phyloP scores from a whole-genome alignment of 2,329 filamentous ascomycete genomes.

The Verticillium albo-atrum region DNA sequence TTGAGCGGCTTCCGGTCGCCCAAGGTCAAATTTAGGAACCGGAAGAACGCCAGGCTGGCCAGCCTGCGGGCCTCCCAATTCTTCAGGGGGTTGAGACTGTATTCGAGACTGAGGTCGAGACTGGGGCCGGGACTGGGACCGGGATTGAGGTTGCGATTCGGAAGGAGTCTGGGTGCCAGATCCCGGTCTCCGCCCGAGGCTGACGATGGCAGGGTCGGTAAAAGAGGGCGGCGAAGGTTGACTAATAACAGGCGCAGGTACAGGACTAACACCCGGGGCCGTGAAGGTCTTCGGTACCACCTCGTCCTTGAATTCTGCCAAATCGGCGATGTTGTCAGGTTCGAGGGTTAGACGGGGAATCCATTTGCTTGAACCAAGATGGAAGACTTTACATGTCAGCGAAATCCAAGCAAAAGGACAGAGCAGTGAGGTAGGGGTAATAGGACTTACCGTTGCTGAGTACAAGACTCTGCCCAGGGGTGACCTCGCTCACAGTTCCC shows the following conservation, averaged over 20 bases:
- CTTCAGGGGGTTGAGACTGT: constrained; percentile 13
- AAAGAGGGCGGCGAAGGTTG: constrained; percentile 43
- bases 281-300: constrained; percentile 20
- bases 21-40: neutral
- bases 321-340: constrained; percentile 39
- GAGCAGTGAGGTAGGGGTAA: neutral
- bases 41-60: constrained; percentile 15
- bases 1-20: neutral
- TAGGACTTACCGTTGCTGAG: constrained; percentile 62
- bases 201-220: constrained; percentile 79
- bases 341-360: constrained; percentile 37
- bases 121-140: neutral
- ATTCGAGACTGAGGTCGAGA: constrained; percentile 10
- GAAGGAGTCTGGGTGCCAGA: constrained; percentile 17
- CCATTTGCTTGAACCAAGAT: constrained; percentile 32
- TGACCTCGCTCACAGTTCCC: constrained; percentile 67
- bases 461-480: constrained; percentile 61
- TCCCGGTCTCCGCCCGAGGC: constrained; percentile 47
- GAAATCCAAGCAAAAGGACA: neutral
- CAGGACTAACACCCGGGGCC: constrained; percentile 17
- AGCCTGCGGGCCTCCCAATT: constrained; percentile 19
- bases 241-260: constrained; percentile 19
- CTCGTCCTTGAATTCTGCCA: constrained; percentile 32
- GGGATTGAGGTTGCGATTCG: constrained; percentile 17
- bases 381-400: constrained; percentile 26